Conservation (phyloP, 768 basidiomycete genomes). For the Coprinellus aureogranulatus region DNA sequence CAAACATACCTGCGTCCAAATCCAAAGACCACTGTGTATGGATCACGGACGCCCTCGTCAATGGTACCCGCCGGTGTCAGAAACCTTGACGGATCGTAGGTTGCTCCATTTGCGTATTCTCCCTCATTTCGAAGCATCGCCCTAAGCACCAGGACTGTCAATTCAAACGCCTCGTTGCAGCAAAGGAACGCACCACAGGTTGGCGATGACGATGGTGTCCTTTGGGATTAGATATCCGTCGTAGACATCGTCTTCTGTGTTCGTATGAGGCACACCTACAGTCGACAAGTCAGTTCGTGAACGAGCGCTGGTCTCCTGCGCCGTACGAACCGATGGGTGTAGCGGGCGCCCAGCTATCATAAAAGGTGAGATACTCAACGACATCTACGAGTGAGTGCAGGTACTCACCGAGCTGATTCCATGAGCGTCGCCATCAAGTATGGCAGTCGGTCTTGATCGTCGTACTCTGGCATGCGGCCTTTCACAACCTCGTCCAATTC, state of each 20-base stretch:
- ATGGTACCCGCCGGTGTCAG: constrained; percentile 17
- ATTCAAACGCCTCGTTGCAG: no score
- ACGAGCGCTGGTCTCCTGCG: no score
- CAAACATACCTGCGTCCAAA: constrained; percentile 30
- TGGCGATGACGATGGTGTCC: background rate
- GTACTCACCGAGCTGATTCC: constrained; percentile 30
- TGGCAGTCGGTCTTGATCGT: constrained; percentile 34
- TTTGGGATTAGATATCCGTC: background rate
- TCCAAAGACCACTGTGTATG: constrained; percentile 20
- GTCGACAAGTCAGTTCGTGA: no score
- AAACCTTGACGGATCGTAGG: constrained; percentile 39
- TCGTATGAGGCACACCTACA: background rate
- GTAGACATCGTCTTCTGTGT: constrained; percentile 1
- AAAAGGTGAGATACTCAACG: background rate
- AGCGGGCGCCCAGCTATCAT: background rate
- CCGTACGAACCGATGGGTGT: background rate
- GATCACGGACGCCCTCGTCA: constrained; percentile 15
- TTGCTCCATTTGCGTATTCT: constrained; percentile 33
- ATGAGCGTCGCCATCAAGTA: constrained; percentile 36
- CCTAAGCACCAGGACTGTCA: constrained; percentile 16
- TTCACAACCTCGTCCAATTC: constrained; percentile 38
- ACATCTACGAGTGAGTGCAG: background rate
- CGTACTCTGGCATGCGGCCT: constrained; percentile 36
- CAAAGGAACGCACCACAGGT: background rate
- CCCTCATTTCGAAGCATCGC: constrained; percentile 37